Evolutionary conservation across 1,139 yeast genomes (phyloP).

Genomic region (Pichia sp.): DNA sequence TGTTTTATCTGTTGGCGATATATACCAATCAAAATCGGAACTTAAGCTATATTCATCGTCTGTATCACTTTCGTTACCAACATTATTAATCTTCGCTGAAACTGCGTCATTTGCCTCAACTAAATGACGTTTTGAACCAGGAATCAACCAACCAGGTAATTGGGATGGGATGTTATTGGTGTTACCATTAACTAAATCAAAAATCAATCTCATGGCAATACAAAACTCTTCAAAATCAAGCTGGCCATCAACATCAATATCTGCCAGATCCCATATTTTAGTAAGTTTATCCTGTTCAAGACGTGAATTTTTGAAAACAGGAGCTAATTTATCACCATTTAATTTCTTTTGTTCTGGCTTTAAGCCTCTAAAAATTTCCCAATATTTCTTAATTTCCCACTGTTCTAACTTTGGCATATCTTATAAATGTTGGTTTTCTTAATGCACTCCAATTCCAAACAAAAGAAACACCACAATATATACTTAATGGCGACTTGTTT

Average conservation of each 20-base stretch:
- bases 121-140: slow-evolving; percentile 78
- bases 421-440: neutral
- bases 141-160: slow-evolving; percentile 88
- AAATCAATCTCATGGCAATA: slow-evolving; percentile 90
- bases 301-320: slow-evolving; percentile 84
- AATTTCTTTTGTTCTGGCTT: slow-evolving; percentile 73
- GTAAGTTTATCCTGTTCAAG: slow-evolving; percentile 69
- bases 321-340: slow-evolving; percentile 77
- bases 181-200: slow-evolving; percentile 81
- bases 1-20: slow-evolving; percentile 76
- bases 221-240: slow-evolving; percentile 97
- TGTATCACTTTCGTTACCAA: slow-evolving; percentile 27
- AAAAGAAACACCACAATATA: neutral
- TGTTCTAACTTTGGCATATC: slow-evolving; percentile 65
- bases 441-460: neutral
- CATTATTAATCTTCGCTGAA: slow-evolving; percentile 25
- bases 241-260: slow-evolving; percentile 84
- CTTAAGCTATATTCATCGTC: slow-evolving; percentile 48
- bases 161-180: slow-evolving; percentile 55
- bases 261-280: slow-evolving; percentile 86
- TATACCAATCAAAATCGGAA: slow-evolving; percentile 90
- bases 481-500: neutral
- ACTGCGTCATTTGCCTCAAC: slow-evolving; percentile 73
- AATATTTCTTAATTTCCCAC: slow-evolving; percentile 91
- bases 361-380: slow-evolving; percentile 93